Evolutionary conservation across 1,284 basidiomycete species (phyloP).

Genomic region (Trichosporon faecale): DNA sequence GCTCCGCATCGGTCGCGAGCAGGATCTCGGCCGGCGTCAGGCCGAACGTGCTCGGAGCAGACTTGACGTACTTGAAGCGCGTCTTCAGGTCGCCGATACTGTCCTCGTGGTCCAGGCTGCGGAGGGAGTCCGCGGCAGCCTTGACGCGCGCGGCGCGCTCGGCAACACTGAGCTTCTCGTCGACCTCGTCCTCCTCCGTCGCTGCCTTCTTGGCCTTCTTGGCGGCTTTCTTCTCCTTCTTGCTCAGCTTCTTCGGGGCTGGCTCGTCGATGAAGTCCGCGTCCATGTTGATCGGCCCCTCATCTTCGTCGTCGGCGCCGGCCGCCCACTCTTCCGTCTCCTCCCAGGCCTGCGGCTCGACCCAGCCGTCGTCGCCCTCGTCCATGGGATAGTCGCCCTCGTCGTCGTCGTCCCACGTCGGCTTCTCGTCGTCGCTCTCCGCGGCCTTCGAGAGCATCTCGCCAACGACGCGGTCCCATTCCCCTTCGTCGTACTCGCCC

Average conservation of each 20-base stretch:
- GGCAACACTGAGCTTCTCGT: conserved; percentile 61
- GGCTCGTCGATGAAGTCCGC: conserved; percentile 48
- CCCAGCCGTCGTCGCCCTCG: conserved; percentile 28
- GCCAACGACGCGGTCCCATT: conserved; percentile 48
- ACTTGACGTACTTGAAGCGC: conserved; percentile 84
- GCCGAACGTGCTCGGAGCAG: conserved; percentile 66
- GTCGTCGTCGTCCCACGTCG: conserved; percentile 74
- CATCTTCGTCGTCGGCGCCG: conserved; percentile 23
- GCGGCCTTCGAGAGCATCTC: conserved; percentile 36
- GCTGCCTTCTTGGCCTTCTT: conserved; percentile 55
- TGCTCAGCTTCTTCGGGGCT: conserved; percentile 47
- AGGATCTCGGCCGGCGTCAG: conserved; percentile 85
- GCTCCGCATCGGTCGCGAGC: conserved; percentile 84
- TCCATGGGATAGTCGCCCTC: conserved; percentile 57
- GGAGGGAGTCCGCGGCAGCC: conserved; percentile 85
- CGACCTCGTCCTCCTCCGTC: conserved; percentile 35
- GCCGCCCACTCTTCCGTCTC: conserved; percentile 18
- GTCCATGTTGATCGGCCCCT: conserved; percentile 53
- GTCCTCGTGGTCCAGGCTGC: conserved; percentile 91
- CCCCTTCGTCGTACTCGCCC: conserved; percentile 49
- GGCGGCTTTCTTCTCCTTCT: conserved; percentile 60
- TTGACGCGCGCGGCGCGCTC: conserved; percentile 75
- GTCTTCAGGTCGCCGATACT: conserved; percentile 88
- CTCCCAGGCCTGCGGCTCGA: conserved; percentile 19
- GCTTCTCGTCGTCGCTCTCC: conserved; percentile 63